These are phyloP conservation scores for Colletotrichum sojae DNA, from an alignment of 2,329 filamentous ascomycete genomes.

Conservation along the genomic window DNA sequence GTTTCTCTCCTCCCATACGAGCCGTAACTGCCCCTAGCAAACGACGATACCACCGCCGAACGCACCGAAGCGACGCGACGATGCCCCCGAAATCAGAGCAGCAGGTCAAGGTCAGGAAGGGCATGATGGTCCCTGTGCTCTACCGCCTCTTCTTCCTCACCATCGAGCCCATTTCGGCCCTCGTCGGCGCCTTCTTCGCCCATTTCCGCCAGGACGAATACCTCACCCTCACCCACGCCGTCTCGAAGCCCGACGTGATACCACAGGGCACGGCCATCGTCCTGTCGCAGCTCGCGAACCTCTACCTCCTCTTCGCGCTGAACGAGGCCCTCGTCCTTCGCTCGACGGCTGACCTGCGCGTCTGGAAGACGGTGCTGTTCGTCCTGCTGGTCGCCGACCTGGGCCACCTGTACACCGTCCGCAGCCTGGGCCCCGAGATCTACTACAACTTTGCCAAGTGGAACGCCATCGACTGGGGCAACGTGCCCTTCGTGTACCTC, in stretches of 20 bases:
- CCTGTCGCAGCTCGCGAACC: slow-evolving; percentile 81
- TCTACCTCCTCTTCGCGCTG: slow-evolving; percentile 83
- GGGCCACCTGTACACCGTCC: slow-evolving; percentile 80
- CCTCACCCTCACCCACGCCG: slow-evolving; percentile 73
- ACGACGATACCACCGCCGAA: background rate
- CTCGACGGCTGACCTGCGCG: slow-evolving; percentile 74
- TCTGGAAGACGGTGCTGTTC: slow-evolving; percentile 79
- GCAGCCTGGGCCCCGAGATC: slow-evolving; percentile 69
- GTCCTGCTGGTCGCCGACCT: slow-evolving; percentile 81
- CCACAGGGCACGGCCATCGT: slow-evolving; percentile 76
- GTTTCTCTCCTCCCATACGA: background rate
- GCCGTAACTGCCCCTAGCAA: no score
- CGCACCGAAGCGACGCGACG: background rate
- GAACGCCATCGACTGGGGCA: slow-evolving; percentile 79
- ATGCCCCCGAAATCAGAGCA: slow-evolving; percentile 43
- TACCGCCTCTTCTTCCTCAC: slow-evolving; percentile 84
- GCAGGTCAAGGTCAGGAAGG: slow-evolving; percentile 41
- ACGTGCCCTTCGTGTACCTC: slow-evolving; percentile 78
- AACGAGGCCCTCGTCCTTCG: slow-evolving; percentile 84
- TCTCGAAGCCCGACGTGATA: slow-evolving; percentile 63
- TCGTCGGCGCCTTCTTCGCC: slow-evolving; percentile 66
- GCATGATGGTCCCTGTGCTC: slow-evolving; percentile 67
- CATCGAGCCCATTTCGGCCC: slow-evolving; percentile 73
- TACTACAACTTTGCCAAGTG: slow-evolving; percentile 75
- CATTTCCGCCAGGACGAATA: slow-evolving; percentile 69